Percentiles rank a stretch among this genome's conserved stretches.
phyloP scores from a whole-genome alignment of 495 filamentous ascomycete species.

The Bryoglossum gracile region DNA sequence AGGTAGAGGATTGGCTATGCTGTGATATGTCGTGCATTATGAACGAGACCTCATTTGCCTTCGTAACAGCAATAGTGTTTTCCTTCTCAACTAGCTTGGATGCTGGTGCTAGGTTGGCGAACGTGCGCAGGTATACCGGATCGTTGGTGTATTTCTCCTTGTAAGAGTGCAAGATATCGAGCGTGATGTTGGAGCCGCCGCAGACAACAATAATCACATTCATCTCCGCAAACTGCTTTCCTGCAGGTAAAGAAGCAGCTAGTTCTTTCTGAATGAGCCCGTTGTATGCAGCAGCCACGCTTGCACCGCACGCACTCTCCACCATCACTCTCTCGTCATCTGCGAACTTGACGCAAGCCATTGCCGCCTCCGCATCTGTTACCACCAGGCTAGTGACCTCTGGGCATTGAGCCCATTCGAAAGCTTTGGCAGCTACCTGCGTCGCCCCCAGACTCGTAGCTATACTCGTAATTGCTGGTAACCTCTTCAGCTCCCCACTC shows the following conservation, averaged over 20 bases:
- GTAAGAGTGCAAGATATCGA: constrained; percentile 59
- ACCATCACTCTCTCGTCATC: constrained; percentile 78
- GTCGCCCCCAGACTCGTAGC: constrained; percentile 73
- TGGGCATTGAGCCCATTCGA: constrained; percentile 33
- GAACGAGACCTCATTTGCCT: not conserved
- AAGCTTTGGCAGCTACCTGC: constrained; percentile 64
- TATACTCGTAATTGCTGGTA: constrained; percentile 71
- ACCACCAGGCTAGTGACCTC: constrained; percentile 61
- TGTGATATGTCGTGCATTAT: not conserved
- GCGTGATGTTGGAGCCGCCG: constrained; percentile 69
- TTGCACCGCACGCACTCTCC: constrained; percentile 79
- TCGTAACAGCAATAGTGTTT: not conserved
- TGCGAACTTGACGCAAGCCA: constrained; percentile 65
- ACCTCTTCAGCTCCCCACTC: constrained; percentile 52
- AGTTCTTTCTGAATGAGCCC: constrained; percentile 54
- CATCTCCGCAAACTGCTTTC: constrained; percentile 44
- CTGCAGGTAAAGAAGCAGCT: constrained; percentile 47
- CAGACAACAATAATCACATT: constrained; percentile 84
- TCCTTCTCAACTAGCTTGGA: not conserved
- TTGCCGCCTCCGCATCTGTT: constrained; percentile 71
- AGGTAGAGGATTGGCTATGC: not conserved
- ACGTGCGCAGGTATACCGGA: constrained; percentile 5
- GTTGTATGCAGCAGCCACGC: constrained; percentile 59
- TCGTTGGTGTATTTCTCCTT: constrained; percentile 42
- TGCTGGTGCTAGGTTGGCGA: too few relatives aligned